Evolutionary conservation across 345 rosid genomes (phyloP), one percentile per base, ranked within the genome.

Genomic region (Rhodamnia argentea): DNA sequence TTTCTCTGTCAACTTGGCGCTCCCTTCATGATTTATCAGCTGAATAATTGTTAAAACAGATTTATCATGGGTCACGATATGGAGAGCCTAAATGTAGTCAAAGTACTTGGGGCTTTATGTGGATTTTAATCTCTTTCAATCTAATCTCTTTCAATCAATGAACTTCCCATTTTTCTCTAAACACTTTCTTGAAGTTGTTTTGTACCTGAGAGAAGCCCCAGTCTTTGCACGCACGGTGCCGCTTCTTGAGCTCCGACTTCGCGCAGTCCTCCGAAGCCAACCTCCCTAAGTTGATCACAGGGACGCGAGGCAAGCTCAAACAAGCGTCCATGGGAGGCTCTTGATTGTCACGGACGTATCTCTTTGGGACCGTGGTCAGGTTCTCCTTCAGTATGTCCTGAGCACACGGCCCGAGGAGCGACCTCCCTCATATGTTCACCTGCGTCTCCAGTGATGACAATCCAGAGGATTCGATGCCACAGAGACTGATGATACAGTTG

Each of bases 161-260:
- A 58, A 24, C 64, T 27, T 12, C 60, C 64, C 47, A 44, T n/a
- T 1, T 27, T 59, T 59, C 12, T 26, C 15, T 24, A 5, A n/a
- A 24, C 27, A 10, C 27, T 57, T 57, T n/a, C n/a, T n/a, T n/a
- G n/a, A n/a, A n/a, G n/a, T n/a, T n/a, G 42, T 40, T 40, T 40
- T 40, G 2, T 10, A 85, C 87, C 85, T 85, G 87, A 52, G 85
- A 88, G 86, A 88, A 85, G 50, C 89, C 89, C 89, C 86, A 85
- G 8, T 83, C 84, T 55, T 85, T 58, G 86, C 84, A 83, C 4
- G 89, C 86, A 51, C 2, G 22, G 84, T 88, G 86, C 29, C 85
- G 44, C 82, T 85, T 85, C 1, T 83, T 29, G 2, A 83, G 83
- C 37, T 85, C 89, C 10, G 56, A 50, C 7, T 85, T 75, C 52